Evolutionary conservation across 805 yeast species (phyloP), one percentile per base, ranked within the genome.

Genomic region (Priceomyces medius): DNA sequence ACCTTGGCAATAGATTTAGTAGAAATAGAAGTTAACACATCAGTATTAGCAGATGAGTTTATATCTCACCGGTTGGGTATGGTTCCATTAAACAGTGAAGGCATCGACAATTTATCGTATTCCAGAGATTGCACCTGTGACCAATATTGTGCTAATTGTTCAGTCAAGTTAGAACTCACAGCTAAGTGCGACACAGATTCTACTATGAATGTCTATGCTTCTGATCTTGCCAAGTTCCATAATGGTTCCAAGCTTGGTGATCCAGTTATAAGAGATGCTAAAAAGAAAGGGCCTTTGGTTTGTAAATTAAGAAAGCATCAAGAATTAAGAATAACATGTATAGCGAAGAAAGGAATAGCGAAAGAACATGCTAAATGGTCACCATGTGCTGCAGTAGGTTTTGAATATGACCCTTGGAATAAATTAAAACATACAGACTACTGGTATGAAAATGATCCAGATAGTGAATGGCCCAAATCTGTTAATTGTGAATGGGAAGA

Each of bases 301-400:
- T 88, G 96, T 67, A 89, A 91, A 63, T 75, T 93, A 53, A 80
- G 96, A 62, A 86, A 85, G 59, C 91, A 89, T 55, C 99, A 93
- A 69, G 97, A 91, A 60, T 73, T 93, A 53, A 79, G 84, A 52
- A 69, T 93, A 45, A 83, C 84, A 51, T 93, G 99, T 67, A 85
- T 93, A 48, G 99, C 99, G 41, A 93, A 93, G 66, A 93, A 93
- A 71, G 99, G 98, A 33, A 89, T 89, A 44, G 87, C 96, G 37
- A 90, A 90, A 62, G 99, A 93, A 62, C 99, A 93, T 60, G 97
- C 99, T 37, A 93, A 93, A 59, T 93, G 99, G 99, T 83, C 93
- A 5, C 97, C 99, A 9, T 85, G 95, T 51, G 78, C 97, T 0
- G 98, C 98, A 17, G 79, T 91, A 41, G 97, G 95, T 14, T 91